Evolutionary conservation across 2,329 filamentous ascomycete species (phyloP).

Genomic region (Diatrype stigma): DNA sequence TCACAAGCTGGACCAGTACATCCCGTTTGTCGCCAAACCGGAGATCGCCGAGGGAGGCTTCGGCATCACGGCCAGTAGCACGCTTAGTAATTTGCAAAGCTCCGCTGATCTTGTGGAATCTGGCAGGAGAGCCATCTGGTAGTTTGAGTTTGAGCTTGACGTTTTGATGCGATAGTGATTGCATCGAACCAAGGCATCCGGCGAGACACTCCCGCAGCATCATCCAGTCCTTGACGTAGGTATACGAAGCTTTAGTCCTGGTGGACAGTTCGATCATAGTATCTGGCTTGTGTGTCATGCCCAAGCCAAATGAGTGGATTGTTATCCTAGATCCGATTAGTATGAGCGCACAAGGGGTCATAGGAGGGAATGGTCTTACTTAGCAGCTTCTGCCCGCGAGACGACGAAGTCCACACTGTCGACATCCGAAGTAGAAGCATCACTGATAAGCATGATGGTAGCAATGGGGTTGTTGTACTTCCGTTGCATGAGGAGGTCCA

Average conservation of each 20-base stretch:
- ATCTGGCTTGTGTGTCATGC: constrained; percentile 95
- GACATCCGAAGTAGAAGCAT: constrained; percentile 88
- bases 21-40: constrained; percentile 94
- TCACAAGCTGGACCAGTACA: constrained; percentile 89
- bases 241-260: constrained; percentile 93
- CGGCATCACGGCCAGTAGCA: constrained; percentile 88
- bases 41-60: constrained; percentile 86
- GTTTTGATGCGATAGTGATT: constrained; percentile 96
- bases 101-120: constrained; percentile 97
- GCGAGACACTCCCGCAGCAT: constrained; percentile 96
- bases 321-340: constrained; percentile 60
- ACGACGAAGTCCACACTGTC: constrained; percentile 98
- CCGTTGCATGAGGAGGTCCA: constrained; percentile 97
- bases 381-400: constrained; percentile 91
- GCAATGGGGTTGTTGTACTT: constrained; percentile 94
- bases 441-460: constrained; percentile 93
- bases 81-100: constrained; percentile 95
- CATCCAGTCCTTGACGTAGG: constrained; percentile 99
- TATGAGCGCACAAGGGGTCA: constrained; percentile 2
- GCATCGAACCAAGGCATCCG: constrained; percentile 85
- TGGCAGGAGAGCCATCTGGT: constrained; percentile 93
- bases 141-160: constrained; percentile 92
- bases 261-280: constrained; percentile 98
- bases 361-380: constrained; percentile 54
- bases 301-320: constrained; percentile 94